Evolutionary conservation across 176 grass and related monocot species (phyloP), one percentile per base, ranked within the genome.

Genomic region (Canna indica): DNA sequence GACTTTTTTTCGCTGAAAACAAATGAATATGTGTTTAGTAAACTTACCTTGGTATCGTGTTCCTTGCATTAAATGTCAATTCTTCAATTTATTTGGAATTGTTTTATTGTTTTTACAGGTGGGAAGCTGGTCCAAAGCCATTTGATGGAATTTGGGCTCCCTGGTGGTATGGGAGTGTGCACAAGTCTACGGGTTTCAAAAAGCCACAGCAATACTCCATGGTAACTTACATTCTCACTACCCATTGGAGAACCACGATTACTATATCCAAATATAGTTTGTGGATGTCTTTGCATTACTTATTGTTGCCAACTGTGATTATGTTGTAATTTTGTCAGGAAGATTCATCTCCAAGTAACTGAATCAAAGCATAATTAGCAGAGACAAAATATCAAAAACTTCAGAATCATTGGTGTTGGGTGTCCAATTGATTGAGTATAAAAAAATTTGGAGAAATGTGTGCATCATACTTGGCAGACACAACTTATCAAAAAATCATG

Each of bases 61-160:
- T 63, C 7, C 36, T 75, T 32, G 11, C n/a, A 36, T 61, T 26
- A 8, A 53, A 58, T 38, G 26, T 60, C 58, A 60, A 14, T 54
- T 69, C 66, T 47, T 80, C 2, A 56, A 47, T 16, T 74, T 59
- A 25, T 71, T 73, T n/a, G n/a, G n/a, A n/a, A 11, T 1, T 44
- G 9, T 46, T 25, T 15, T 72, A 70, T 74, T 71, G 26, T 69
- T 72, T 6, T 26, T 74, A 64, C 77, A 97, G 93, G 76, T 97
- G 93, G 93, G 78, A 92, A 97, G 81, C 88, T 81, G 93, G 93
- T 68, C 83, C 79, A 27, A 97, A 79, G 77, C 62, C 86, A 38
- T 87, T 85, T 68, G 93, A 97, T 81, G 93, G 93, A 87, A 71
- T 92, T 50, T 97, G 93, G 93, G 88, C 93, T 10, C 88, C 83